phyloP scores from a whole-genome alignment of 2,329 filamentous ascomycete species.

The Parafenestella ontariensis region DNA sequence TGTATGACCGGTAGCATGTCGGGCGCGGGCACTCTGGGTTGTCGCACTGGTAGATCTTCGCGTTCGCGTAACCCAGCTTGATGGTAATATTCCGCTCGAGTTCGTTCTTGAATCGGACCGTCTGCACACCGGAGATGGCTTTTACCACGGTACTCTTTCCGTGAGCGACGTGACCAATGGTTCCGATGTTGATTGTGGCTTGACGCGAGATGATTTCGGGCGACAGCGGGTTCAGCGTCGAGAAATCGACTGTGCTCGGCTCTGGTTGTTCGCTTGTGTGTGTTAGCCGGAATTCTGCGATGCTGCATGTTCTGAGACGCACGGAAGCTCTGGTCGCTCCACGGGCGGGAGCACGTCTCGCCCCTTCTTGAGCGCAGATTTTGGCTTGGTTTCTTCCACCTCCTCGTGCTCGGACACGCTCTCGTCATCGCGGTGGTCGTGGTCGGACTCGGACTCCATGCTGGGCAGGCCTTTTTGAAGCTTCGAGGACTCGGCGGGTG shows the following conservation, averaged over 20 bases:
- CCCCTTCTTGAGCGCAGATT: slow-evolving; percentile 86
- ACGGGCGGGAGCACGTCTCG: slow-evolving; percentile 63
- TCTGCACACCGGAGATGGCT: slow-evolving; percentile 98
- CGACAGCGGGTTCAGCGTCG: slow-evolving; percentile 80
- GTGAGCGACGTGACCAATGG: slow-evolving; percentile 98
- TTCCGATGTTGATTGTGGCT: slow-evolving; percentile 98
- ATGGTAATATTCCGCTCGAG: slow-evolving; percentile 99
- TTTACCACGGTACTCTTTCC: slow-evolving; percentile 99
- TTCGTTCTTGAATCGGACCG: slow-evolving; percentile 99
- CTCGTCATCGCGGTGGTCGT: slow-evolving; percentile 50
- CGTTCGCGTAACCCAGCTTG: slow-evolving; percentile 99
- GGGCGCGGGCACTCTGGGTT: slow-evolving; percentile 89
- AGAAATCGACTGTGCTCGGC: slow-evolving; percentile 84
- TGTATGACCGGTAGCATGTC: slow-evolving; percentile 95
- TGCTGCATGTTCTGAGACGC: slow-evolving; percentile 13
- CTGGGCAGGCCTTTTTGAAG: slow-evolving; percentile 26
- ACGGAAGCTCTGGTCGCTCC: slow-evolving; percentile 71
- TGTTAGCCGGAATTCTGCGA: slow-evolving; percentile 26
- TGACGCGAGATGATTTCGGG: slow-evolving; percentile 97
- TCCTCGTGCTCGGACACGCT: slow-evolving; percentile 77
- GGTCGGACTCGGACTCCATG: slow-evolving; percentile 52
- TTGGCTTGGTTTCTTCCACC: slow-evolving; percentile 66
- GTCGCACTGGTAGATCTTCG: slow-evolving; percentile 99
- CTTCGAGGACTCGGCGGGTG: background rate
- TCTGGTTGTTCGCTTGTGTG: slow-evolving; percentile 77